Conservation (phyloP, 2,329 filamentous ascomycete genomes). For the Arthroderma sp. region DNA sequence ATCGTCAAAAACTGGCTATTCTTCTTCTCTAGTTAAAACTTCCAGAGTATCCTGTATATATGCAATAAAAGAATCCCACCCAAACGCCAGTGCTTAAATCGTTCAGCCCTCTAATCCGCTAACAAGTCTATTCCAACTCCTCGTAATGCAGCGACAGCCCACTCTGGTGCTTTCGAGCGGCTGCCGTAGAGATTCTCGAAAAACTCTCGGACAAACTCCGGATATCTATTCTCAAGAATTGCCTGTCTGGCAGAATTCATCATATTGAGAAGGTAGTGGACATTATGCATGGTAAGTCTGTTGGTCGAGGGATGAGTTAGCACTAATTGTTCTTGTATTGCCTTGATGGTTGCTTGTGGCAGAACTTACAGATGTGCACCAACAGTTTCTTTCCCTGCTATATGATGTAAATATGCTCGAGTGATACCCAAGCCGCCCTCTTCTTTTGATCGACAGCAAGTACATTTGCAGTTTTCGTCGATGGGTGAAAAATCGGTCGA, state of each 20-base stretch:
- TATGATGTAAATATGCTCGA: constrained; percentile 79
- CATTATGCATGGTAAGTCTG: constrained; percentile 84
- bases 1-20: too few species aligned
- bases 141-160: constrained; percentile 69
- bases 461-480: constrained; percentile 69
- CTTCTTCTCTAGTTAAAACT: too few species aligned
- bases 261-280: constrained; percentile 77
- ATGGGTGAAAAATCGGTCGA: constrained; percentile 71
- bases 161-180: constrained; percentile 57
- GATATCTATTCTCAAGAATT: constrained; percentile 69
- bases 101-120: constrained; percentile 13
- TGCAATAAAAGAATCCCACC: too few species aligned
- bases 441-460: constrained; percentile 54
- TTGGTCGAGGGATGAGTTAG: neutral
- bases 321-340: neutral
- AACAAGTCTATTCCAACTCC: constrained; percentile 69
- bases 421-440: constrained; percentile 70
- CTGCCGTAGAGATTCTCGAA: constrained; percentile 61
- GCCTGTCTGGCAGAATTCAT: constrained; percentile 65
- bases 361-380: constrained; percentile 54
- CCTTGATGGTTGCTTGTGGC: too few species aligned
- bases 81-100: too few species aligned
- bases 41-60: too few species aligned
- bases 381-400: constrained; percentile 86
- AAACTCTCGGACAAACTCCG: constrained; percentile 63